A percentile compares a stretch with the other conserved stretches of the same genome.
Conservation (phyloP, 805 yeast genomes). For the Wickerhamiella kurtzmanii region DNA sequence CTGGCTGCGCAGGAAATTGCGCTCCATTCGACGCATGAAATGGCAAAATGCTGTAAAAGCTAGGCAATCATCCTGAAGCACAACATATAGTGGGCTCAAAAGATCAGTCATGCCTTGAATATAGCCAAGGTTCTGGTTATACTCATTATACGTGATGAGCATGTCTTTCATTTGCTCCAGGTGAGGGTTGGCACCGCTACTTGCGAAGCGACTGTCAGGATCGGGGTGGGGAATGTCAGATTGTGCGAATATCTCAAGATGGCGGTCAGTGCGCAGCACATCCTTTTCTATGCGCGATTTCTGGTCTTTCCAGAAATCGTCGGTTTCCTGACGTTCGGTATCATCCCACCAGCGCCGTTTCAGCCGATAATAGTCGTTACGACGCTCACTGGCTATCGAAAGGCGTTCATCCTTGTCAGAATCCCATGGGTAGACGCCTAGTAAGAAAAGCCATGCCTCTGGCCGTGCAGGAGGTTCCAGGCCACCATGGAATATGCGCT, state of each 20-base stretch:
- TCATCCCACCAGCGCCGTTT: conserved; percentile 64
- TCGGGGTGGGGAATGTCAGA: conserved; percentile 32
- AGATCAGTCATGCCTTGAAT: conserved; percentile 98
- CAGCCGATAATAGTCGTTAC: conserved; percentile 42
- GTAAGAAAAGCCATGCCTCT: conserved; percentile 75
- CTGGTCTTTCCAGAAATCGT: conserved; percentile 80
- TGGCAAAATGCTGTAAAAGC: conserved; percentile 81
- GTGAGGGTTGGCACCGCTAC: conserved; percentile 65
- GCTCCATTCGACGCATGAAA: conserved; percentile 89
- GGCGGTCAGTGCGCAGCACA: conserved; percentile 80
- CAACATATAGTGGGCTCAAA: conserved; percentile 65
- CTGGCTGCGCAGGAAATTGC: conserved; percentile 84
- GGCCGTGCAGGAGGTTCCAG: conserved; percentile 44
- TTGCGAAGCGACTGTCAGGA: conserved; percentile 40
- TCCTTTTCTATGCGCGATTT: conserved; percentile 84
- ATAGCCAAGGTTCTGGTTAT: conserved; percentile 74
- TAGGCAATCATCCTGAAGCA: conserved; percentile 52
- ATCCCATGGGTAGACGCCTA: conserved; percentile 84
- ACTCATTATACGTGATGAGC: conserved; percentile 72
- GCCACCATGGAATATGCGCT: conserved; percentile 84
- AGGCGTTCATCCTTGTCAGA: conserved; percentile 56
- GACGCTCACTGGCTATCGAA: conserved; percentile 41
- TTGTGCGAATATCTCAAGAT: conserved; percentile 48
- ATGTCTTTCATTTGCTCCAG: conserved; percentile 60
- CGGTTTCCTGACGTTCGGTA: conserved; percentile 38